These are phyloP conservation scores for Ensete ventricosum DNA, from an alignment of 176 grass and related monocot genomes.

Conservation along the genomic window DNA sequence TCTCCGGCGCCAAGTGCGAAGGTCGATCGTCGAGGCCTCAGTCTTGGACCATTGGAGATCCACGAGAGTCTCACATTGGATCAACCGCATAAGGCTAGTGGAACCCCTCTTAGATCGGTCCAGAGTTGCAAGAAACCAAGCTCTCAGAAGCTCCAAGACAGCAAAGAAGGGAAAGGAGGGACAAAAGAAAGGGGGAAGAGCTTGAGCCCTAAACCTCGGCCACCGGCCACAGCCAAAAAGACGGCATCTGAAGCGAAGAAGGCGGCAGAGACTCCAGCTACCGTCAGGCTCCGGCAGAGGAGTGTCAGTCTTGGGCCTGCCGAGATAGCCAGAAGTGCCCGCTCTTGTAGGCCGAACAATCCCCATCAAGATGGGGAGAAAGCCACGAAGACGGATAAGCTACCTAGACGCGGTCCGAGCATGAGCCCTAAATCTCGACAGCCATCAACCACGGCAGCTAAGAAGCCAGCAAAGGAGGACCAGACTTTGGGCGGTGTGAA, in stretches of 20 bases:
- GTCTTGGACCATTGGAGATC: slow-evolving; percentile 78
- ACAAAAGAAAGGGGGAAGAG: not conserved
- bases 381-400: slow-evolving; percentile 29
- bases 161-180: not conserved
- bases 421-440: slow-evolving; percentile 46
- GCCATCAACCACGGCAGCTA: slow-evolving; percentile 30
- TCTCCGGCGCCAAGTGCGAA: slow-evolving; percentile 19
- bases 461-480: slow-evolving; percentile 20
- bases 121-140: slow-evolving; percentile 30
- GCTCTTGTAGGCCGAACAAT: slow-evolving; percentile 17
- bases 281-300: not conserved
- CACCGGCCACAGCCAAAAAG: not conserved
- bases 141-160: slow-evolving; percentile 10
- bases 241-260: not conserved
- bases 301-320: slow-evolving; percentile 4
- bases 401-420: slow-evolving; percentile 31
- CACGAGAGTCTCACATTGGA: slow-evolving; percentile 26
- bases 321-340: slow-evolving; percentile 4
- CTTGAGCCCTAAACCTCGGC: slow-evolving; percentile 1
- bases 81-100: slow-evolving; percentile 2
- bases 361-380: slow-evolving; percentile 21
- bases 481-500: not conserved
- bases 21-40: slow-evolving; percentile 46
- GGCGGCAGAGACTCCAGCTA: not conserved
- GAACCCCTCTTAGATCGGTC: slow-evolving; percentile 23